These are phyloP conservation scores for Vitis rupestris DNA, from an alignment of 164 flowering plant genomes.

Conservation along the genomic window DNA sequence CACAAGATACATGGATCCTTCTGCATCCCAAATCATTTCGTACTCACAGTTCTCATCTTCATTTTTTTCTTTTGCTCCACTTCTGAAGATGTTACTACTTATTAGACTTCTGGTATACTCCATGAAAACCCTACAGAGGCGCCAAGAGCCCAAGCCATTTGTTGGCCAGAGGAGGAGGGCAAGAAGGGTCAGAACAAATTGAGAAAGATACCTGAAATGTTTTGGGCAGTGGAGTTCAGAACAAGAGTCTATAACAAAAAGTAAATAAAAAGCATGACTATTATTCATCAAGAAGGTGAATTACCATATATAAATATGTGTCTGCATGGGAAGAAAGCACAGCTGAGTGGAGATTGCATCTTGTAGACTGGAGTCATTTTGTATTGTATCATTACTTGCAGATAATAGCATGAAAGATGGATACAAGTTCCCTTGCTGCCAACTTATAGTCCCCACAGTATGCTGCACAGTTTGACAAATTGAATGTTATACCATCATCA, in stretches of 20 bases:
- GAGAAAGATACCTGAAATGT: slow-evolving; percentile 62
- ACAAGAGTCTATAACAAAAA: neutral
- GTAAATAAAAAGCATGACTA: neutral
- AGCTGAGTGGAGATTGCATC: slow-evolving; percentile 44
- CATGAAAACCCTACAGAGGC: slow-evolving; percentile 19
- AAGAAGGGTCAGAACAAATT: slow-evolving; percentile 57
- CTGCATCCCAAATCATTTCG: slow-evolving; percentile 96
- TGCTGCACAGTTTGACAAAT: slow-evolving; percentile 54
- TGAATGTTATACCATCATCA: slow-evolving; percentile 7
- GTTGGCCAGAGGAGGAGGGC: slow-evolving; percentile 67
- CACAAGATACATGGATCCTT: slow-evolving; percentile 86
- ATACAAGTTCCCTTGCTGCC: slow-evolving; percentile 95
- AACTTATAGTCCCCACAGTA: slow-evolving; percentile 88
- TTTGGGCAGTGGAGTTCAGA: slow-evolving; percentile 10
- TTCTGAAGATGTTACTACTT: slow-evolving; percentile 22
- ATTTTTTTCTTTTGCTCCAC: slow-evolving; percentile 61
- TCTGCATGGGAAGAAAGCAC: slow-evolving; percentile 87
- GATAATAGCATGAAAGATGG: slow-evolving; percentile 96
- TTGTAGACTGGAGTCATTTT: slow-evolving; percentile 39
- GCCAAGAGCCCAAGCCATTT: slow-evolving; percentile 33
- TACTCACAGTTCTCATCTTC: slow-evolving; percentile 80
- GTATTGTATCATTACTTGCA: slow-evolving; percentile 28
- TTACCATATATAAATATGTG: slow-evolving; percentile 83
- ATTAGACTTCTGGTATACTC: slow-evolving; percentile 27
- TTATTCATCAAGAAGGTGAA: neutral